Conservation (phyloP, 371 early-diverging fungal genomes). For the Thermomucor indicae-seudaticae region DNA sequence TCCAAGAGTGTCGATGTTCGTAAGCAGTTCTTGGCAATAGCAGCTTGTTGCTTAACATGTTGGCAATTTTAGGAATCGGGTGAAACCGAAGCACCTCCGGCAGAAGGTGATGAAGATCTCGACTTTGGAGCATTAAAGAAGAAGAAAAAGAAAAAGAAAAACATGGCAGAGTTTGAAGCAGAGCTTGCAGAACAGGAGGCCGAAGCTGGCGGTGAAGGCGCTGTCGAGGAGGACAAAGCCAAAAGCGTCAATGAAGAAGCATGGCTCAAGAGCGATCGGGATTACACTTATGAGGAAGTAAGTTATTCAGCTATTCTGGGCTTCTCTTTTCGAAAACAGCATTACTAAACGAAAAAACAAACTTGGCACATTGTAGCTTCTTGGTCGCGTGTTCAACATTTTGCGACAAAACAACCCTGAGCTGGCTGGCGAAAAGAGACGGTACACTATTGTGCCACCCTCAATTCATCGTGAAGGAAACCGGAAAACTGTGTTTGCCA, state of each 20-base stretch:
- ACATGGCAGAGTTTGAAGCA: slow-evolving; percentile 80
- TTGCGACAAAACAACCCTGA: slow-evolving; percentile 95
- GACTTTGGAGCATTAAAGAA: slow-evolving; percentile 83
- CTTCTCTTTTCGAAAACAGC: not conserved
- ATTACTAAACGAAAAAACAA: too few species aligned
- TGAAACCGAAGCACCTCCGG: slow-evolving; percentile 46
- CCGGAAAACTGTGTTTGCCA: slow-evolving; percentile 95
- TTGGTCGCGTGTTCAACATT: slow-evolving; percentile 88
- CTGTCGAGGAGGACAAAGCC: slow-evolving; percentile 36
- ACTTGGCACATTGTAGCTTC: too few species aligned
- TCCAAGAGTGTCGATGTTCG: slow-evolving; percentile 53
- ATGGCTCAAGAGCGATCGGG: slow-evolving; percentile 73
- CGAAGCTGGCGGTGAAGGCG: slow-evolving; percentile 71
- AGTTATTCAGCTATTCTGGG: too few species aligned
- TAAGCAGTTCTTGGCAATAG: not conserved
- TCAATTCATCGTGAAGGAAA: slow-evolving; percentile 90
- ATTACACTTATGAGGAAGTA: slow-evolving; percentile 92
- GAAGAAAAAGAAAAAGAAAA: slow-evolving; percentile 95
- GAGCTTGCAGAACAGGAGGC: slow-evolving; percentile 66
- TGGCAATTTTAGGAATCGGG: slow-evolving; percentile 29
- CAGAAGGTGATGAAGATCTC: slow-evolving; percentile 52
- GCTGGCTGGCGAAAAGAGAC: slow-evolving; percentile 86
- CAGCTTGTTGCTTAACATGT: slow-evolving; percentile 4
- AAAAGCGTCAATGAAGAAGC: slow-evolving; percentile 15
- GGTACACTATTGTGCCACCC: slow-evolving; percentile 93